These are phyloP conservation scores for Oryza glumipatula DNA, from an alignment of 176 grass and related monocot genomes.

Conservation along the genomic window DNA sequence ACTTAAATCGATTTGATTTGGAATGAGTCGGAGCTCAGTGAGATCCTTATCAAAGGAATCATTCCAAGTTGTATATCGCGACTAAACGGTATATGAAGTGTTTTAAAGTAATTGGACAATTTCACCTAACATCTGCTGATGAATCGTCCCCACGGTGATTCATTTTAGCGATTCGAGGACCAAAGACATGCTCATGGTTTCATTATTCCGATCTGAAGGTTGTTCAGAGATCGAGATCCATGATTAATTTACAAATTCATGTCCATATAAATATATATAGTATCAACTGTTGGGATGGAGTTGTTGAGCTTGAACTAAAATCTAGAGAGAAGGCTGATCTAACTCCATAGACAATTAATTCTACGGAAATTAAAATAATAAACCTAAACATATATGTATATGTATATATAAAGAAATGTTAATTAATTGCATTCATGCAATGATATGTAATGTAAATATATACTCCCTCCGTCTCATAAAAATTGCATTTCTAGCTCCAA, in stretches of 20 bases:
- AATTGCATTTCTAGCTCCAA: no score
- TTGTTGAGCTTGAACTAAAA: neutral
- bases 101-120: neutral
- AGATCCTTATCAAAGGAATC: slow-evolving; percentile 42
- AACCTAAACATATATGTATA: neutral
- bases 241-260: neutral
- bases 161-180: slow-evolving; percentile 9
- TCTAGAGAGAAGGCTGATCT: neutral
- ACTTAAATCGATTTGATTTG: slow-evolving; percentile 23
- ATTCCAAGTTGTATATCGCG: slow-evolving; percentile 18
- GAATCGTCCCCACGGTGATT: slow-evolving; percentile 31
- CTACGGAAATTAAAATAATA: neutral
- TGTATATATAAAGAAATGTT: neutral
- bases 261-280: neutral
- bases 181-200: slow-evolving; percentile 6
- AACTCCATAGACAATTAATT: neutral
- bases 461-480: no score
- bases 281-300: neutral
- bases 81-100: slow-evolving; percentile 13
- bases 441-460: neutral
- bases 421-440: neutral
- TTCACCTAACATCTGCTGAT: slow-evolving; percentile 29
- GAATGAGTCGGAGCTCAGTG: slow-evolving; percentile 41
- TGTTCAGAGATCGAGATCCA: neutral
- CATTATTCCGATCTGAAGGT: neutral